Evolutionary conservation across 2,329 filamentous ascomycete species (phyloP).

Genomic region (Stemphylium beticola): DNA sequence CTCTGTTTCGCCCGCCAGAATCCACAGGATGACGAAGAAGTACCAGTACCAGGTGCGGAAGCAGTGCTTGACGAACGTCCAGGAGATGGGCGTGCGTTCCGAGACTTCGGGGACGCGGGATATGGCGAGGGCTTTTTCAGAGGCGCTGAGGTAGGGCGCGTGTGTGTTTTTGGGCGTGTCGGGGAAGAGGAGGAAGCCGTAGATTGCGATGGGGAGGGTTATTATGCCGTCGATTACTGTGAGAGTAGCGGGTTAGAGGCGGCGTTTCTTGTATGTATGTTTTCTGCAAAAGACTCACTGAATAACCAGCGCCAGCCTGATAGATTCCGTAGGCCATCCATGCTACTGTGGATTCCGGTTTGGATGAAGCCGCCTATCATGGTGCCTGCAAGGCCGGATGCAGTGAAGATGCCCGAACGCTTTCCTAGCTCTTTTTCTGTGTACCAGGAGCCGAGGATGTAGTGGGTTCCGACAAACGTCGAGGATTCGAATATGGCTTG

Average conservation of each 20-base stretch:
- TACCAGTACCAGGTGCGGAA: conserved; percentile 69
- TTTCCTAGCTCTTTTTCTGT: conserved; percentile 67
- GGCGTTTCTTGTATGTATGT: not conserved
- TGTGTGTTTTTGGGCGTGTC: conserved; percentile 53
- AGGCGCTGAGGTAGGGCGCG: conserved; percentile 51
- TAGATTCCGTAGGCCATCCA: conserved; percentile 58
- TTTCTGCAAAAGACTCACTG: conserved; percentile 1
- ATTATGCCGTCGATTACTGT: conserved; percentile 60
- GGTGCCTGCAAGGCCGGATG: conserved; percentile 64
- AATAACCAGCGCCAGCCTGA: conserved; percentile 60
- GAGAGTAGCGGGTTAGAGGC: conserved; percentile 8
- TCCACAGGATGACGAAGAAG: conserved; percentile 70
- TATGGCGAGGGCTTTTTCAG: conserved; percentile 53
- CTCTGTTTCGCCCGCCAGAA: conserved; percentile 74
- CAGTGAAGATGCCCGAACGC: conserved; percentile 66
- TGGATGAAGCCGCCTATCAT: conserved; percentile 70
- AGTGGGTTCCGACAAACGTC: conserved; percentile 64
- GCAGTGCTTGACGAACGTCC: conserved; percentile 61
- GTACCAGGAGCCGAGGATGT: conserved; percentile 68
- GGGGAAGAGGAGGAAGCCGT: conserved; percentile 58
- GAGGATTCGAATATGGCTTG: conserved; percentile 62
- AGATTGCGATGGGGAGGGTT: conserved; percentile 63
- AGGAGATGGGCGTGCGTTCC: conserved; percentile 54
- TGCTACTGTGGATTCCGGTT: conserved; percentile 55
- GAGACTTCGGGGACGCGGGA: conserved; percentile 53